Evolutionary conservation across 116 monocot genomes (phyloP).

Genomic region (Iris pallida): DNA sequence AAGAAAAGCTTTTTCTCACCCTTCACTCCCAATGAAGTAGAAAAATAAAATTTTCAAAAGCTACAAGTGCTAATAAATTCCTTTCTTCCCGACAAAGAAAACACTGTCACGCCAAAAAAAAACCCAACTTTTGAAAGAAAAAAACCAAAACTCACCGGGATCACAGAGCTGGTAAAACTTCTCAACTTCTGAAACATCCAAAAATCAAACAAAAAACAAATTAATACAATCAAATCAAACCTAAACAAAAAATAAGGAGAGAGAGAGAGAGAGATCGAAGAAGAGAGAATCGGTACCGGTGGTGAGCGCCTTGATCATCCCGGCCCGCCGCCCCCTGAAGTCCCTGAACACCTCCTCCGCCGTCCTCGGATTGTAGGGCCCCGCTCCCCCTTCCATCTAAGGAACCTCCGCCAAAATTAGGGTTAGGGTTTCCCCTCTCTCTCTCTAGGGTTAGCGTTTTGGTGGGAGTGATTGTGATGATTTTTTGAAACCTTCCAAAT

Average conservation of each 20-base stretch:
- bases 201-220: neutral
- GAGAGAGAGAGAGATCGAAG: neutral
- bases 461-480: neutral
- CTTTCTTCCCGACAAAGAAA: too few species aligned
- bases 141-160: constrained; percentile 14
- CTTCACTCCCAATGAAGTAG: too few species aligned
- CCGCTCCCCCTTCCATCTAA: constrained; percentile 42
- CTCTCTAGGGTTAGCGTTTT: neutral
- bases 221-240: neutral
- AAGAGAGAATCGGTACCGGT: constrained; percentile 29
- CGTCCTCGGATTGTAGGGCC: constrained; percentile 62
- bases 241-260: neutral
- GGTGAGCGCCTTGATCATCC: constrained; percentile 78
- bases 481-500: too few species aligned
- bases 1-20: too few species aligned
- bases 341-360: constrained; percentile 82
- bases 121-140: neutral
- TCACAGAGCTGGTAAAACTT: constrained; percentile 26
- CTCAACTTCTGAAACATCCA: constrained; percentile 12
- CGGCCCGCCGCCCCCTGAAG: constrained; percentile 66
- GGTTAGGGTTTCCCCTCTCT: neutral
- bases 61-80: too few species aligned
- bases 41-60: too few species aligned
- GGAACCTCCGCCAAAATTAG: neutral
- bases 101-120: neutral